Base-by-base conservation (phyloP, 768 basidiomycete genomes). In the Kwoniella dendrophila region DNA sequence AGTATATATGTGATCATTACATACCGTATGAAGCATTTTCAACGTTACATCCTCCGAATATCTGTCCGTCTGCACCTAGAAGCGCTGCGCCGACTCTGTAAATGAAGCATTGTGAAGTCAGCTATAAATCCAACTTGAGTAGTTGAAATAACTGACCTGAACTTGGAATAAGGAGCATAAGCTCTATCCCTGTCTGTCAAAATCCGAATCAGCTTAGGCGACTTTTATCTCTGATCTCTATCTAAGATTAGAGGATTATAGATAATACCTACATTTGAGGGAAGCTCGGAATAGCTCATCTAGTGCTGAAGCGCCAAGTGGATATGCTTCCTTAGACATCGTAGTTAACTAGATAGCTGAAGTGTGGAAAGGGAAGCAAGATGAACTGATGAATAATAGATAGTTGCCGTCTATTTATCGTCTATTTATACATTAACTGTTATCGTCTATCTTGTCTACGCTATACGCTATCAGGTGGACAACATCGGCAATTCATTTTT, bases 1-100 rank as follows among this genome's bases (percentile, higher is more conserved):
- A n/a, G n/a, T n/a, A n/a, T n/a, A n/a, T 1, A 26, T 18, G 50
- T 22, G 16, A 38, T 4, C 27, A 12, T 22, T 11, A 68, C 78
- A 26, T 20, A 93, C 94, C 92, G 71, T 91, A 90, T 0, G 89
- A 88, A 0, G 92, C 92, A 71, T 96, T 97, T 81, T 99, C 96
- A 63, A 98, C 84, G 76, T 96, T 97, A 30, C 89, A 88, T 4
- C 95, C 93, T 63, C 85, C 87, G 62, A 95, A 85, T 22, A 95
- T 84, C 8, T 81, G 77, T 41, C 70, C 75, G 30, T 88, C 85
- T 0, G 83, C 74, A 1, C 87, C 81, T 18, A 97, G 79, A 11
- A 97, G 79, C 1, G 92, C 90, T 0, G 93, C 94, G 0, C 95
- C 95, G 16, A 97, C 95, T 18, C 64, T 68, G 33, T 8, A 24